Evolutionary conservation across 2,329 filamentous ascomycete genomes (phyloP).

Genomic region (Ophiostoma novo-ulmi): DNA sequence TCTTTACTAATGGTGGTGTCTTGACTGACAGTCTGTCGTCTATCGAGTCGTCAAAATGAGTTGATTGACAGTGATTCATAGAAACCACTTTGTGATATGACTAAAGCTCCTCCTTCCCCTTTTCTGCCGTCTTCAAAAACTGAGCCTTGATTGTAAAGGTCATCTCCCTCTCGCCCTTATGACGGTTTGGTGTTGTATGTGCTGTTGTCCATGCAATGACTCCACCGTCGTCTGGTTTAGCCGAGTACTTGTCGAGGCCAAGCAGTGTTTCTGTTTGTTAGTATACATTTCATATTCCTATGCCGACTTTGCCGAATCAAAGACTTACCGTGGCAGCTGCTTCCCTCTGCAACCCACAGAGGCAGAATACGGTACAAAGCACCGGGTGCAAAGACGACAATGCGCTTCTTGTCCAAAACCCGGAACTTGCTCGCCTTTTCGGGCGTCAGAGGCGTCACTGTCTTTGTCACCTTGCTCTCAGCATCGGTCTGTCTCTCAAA

Average conservation of each 20-base stretch:
- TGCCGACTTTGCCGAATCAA: background rate
- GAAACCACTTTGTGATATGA: no score
- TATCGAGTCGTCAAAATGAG: background rate
- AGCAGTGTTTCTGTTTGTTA: background rate
- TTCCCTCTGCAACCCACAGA: background rate
- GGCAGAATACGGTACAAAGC: background rate
- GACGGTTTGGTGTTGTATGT: background rate
- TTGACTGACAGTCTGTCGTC: background rate
- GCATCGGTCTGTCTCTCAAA: background rate
- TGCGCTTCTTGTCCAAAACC: background rate
- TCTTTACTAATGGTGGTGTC: slow-evolving; percentile 54
- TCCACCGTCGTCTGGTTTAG: background rate
- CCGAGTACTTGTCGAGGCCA: background rate
- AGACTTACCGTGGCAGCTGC: background rate
- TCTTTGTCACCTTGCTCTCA: background rate
- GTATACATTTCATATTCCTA: background rate
- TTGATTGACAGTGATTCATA: background rate
- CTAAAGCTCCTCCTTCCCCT: background rate
- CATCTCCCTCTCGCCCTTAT: background rate
- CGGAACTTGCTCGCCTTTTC: background rate
- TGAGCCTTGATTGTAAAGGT: background rate
- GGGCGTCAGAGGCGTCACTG: background rate
- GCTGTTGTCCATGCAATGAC: slow-evolving; percentile 2
- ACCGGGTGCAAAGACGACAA: background rate
- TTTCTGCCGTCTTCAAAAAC: background rate